These are phyloP conservation scores for Lumnitzera littorea DNA, from an alignment of 345 rosid genomes.

Conservation along the genomic window DNA sequence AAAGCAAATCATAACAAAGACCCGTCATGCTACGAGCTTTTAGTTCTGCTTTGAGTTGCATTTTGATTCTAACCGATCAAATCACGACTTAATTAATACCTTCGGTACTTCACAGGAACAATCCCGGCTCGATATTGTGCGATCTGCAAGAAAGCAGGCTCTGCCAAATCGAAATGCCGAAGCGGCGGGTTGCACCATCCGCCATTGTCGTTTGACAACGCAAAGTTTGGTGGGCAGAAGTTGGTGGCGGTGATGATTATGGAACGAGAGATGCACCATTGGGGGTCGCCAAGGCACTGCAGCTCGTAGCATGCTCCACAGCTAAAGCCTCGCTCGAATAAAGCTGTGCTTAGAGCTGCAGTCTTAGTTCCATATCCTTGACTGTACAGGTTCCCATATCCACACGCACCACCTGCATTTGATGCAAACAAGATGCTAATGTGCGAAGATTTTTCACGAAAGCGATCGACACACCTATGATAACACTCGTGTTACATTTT, in stretches of 20 bases:
- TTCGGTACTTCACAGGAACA: slow-evolving; percentile 25
- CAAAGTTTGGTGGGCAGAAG: slow-evolving; percentile 37
- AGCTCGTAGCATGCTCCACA: slow-evolving; percentile 35
- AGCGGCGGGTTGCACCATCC: slow-evolving; percentile 40
- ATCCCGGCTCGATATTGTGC: slow-evolving; percentile 27
- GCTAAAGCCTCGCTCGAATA: slow-evolving; percentile 29
- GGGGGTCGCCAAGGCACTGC: slow-evolving; percentile 13
- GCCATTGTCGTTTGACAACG: slow-evolving; percentile 20
- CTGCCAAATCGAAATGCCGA: slow-evolving; percentile 28
- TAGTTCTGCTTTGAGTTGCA: no score
- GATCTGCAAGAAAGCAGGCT: slow-evolving; percentile 25
- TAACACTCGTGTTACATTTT: no score
- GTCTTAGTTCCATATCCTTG: slow-evolving; percentile 43
- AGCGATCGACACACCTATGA: no score
- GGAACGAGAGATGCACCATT: slow-evolving; percentile 24
- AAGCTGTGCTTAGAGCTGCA: slow-evolving; percentile 33
- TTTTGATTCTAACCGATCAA: no score
- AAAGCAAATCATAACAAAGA: not conserved
- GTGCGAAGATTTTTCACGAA: no score
- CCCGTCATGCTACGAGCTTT: not conserved
- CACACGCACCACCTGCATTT: slow-evolving; percentile 48
- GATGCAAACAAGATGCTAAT: not conserved
- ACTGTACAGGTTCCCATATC: slow-evolving; percentile 34
- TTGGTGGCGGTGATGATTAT: slow-evolving; percentile 31
- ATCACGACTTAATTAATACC: slow-evolving; percentile 6